Evolutionary conservation across 192 early-diverging fungal genomes (phyloP), one percentile per base, ranked within the genome.

Genomic region (Backusella sp.): DNA sequence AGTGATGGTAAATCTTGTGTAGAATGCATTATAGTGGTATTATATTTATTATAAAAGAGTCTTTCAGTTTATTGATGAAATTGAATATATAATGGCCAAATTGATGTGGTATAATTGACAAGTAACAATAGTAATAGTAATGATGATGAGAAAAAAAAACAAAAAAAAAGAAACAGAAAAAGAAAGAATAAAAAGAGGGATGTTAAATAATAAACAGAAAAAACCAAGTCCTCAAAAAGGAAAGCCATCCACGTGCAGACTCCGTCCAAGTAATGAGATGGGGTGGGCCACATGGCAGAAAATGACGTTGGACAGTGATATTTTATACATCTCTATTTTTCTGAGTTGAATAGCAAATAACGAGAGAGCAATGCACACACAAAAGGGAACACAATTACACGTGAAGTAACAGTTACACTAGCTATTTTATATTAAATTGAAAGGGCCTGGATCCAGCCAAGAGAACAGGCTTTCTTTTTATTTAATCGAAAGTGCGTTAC

Each of bases 281-380:
- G 37, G 35, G 68, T 23, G 26, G 34, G 68, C 68, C 68, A 69
- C 68, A 69, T 69, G 68, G 68, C 68, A 69, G 37, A 69, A 62
- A 62, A 62, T 62, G 56, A 62, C 56, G 56, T 28, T 62, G 3
- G 56, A 62, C 56, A 62, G 56, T 28, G 19, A 17, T 12, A 28
- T 59, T 59, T 59, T 59, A 59, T 59, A 14, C 12, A 26, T 26
- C 26, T 62, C 26, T 62, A 62, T 62, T 62, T 62, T 62, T 62
- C 56, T 62, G 56, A 62, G 56, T 62, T 62, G 21, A 62, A 62
- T 9, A 62, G 56, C 56, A 62, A 62, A 62, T 62, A 28, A 62
- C 11, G n/a, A 62, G 23, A 23, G 56, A 62, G 21, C 21, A 28
- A 62, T 62, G 56, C 56, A 62, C 0, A 62, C 56, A 62, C 56